These are phyloP conservation scores for Colletotrichum nymphaeae DNA, from an alignment of 2,329 filamentous ascomycete genomes.

Conservation along the genomic window DNA sequence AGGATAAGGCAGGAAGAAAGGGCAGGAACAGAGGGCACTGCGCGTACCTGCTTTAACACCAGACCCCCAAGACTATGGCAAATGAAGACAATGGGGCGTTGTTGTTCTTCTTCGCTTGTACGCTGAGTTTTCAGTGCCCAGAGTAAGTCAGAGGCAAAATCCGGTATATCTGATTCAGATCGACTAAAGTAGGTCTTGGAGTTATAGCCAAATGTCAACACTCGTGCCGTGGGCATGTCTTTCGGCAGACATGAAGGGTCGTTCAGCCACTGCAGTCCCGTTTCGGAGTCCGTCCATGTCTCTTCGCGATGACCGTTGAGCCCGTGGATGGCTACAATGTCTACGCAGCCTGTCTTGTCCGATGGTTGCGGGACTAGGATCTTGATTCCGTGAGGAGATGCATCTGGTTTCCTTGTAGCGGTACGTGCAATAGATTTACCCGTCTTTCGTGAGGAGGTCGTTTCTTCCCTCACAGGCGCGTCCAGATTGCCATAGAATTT, in stretches of 20 bases:
- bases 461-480: no score
- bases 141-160: accelerated
- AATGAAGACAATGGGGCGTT: not conserved
- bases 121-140: accelerated
- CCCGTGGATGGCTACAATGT: not conserved
- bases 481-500: no score
- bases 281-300: not conserved
- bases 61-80: not conserved
- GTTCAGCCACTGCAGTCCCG: not conserved
- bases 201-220: not conserved
- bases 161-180: not conserved
- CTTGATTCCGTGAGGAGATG: no score
- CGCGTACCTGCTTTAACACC: not conserved
- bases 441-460: no score
- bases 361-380: no score
- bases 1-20: not conserved
- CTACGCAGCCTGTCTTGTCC: not conserved
- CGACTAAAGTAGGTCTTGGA: not conserved
- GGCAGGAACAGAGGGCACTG: not conserved
- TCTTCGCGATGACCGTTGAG: not conserved
- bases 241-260: not conserved
- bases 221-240: not conserved
- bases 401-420: no score
- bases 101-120: not conserved
- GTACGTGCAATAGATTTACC: no score